Base-by-base conservation (phyloP, 352 stramenopile species). In the Globisporangium iwayamae region DNA sequence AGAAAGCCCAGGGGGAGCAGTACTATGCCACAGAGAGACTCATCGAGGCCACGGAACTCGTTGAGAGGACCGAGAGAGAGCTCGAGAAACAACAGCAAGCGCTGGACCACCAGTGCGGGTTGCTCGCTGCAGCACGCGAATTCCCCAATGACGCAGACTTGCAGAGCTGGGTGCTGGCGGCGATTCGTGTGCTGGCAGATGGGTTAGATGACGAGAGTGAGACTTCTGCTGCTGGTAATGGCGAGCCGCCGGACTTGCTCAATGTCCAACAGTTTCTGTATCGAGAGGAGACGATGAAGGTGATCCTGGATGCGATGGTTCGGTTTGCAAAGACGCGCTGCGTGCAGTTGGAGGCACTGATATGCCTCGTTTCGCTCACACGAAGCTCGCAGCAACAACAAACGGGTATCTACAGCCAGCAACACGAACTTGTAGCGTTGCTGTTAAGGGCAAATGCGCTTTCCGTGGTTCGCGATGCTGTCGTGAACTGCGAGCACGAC, bases 101-200 rank as follows among this genome's bases (percentile, higher is more conserved):
- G 14, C 43, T 78, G 32, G 47, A 62, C 39, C 62, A 76, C 43
- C 63, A 76, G 53, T 73, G 59, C 8, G 72, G 72, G 30, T 56
- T 82, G 11, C 41, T 82, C 4, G 69, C 74, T 52, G 56, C 70
- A 2, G 74, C 72, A 0, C 46, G 69, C 20, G 65, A 75, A 22
- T 73, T 76, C 34, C 63, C 70, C 0, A 79, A 69, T 25, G 74
- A 82, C 22, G 43, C 57, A 38, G 65, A 71, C 3, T 60, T 82
- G 10, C 74, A 79, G 41, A 61, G 47, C 2, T 82, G 74, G 74
- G 41, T 74, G 13, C 8, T 82, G 5, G 47, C 7, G 7, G 62
- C 58, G 3, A 66, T 82, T 16, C 28, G 60, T 2, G 63, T 54
- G 0, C 56, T 82, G 52, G 25, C 75, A 4, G 52, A 74, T 28